Conservation (phyloP, 768 basidiomycete genomes). For the Butyriboletus loyo region DNA sequence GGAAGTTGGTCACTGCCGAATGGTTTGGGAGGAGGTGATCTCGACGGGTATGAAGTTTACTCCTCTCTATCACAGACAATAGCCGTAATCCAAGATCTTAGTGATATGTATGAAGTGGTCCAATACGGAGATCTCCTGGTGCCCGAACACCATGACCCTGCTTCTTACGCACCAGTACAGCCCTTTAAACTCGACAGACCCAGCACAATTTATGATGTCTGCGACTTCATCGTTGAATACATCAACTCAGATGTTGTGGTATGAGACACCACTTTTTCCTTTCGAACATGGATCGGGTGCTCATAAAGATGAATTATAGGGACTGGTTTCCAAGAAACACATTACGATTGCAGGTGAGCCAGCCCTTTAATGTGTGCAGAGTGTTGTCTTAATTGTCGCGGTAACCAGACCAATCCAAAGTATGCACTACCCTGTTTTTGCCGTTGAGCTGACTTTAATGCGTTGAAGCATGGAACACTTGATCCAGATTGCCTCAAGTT, state of each 20-base stretch:
- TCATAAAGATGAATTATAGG: constrained; percentile 39
- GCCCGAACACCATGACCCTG: constrained; percentile 45
- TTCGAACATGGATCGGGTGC: neutral
- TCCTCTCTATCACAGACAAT: neutral
- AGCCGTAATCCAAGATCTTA: constrained; percentile 22
- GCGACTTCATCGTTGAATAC: constrained; percentile 79
- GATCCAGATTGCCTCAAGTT: constrained; percentile 56
- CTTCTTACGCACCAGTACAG: constrained; percentile 43
- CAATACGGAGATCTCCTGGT: constrained; percentile 55
- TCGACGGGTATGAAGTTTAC: constrained; percentile 62
- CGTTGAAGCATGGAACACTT: constrained; percentile 52
- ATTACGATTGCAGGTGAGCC: constrained; percentile 65
- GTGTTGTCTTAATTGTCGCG: neutral
- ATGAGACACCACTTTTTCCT: constrained; percentile 13
- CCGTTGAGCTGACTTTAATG: constrained; percentile 1
- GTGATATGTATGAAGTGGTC: constrained; percentile 67
- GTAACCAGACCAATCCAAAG: constrained; percentile 65
- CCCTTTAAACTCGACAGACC: constrained; percentile 41
- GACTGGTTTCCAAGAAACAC: constrained; percentile 64
- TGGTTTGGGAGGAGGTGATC: constrained; percentile 69
- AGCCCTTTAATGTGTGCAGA: neutral
- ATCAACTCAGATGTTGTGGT: constrained; percentile 82
- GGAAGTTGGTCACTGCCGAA: constrained; percentile 64
- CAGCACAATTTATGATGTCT: constrained; percentile 66
- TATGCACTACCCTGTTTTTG: constrained; percentile 22